Base-by-base conservation (phyloP, 352 stramenopile species). In the Phytopythium kandeliae region DNA sequence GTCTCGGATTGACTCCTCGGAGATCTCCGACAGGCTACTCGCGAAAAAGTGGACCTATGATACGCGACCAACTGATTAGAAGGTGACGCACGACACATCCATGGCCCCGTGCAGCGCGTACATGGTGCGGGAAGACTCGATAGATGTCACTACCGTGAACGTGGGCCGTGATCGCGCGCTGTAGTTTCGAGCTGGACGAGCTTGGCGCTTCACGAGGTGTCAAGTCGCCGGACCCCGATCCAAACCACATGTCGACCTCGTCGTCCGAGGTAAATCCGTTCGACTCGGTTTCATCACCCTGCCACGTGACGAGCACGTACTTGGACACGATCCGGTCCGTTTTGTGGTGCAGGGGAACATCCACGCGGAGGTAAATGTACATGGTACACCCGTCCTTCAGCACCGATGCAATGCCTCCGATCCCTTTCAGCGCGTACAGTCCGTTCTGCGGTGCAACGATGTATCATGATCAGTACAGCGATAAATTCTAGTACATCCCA, bases 341-440 rank as follows among this genome's bases (percentile, higher is more conserved):
- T 43, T 77, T 79, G 28, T 79, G 79, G 55, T 92, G 78, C 33
- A 95, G 60, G 17, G 82, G 82, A 30, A 95, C 74, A 55, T 95
- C 85, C 13, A 95, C 79, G n/a, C 83, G 80, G 10, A 95, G 60
- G 59, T 95, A 95, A 67, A 95, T 86, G 66, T 95, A 95, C 83
- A 93, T 93, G 16, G 83, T 92, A 42, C 64, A 74, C 13, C 74
- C 80, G 52, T 90, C 79, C 44, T 89, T 74, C 26, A 92, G 38
- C 11, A 82, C 69, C 0, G 66, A 79, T 4, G 66, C 87, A 57
- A 95, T 92, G 13, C 85, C 85, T 21, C 79, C 82, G 30, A 95
- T 76, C 40, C 82, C 80, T 59, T 91, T 93, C 21, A 95, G 65
- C 12, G 80, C 82, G 43, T 92, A 86, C 19, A 92, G 49, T 13